Percentiles rank a stretch among this genome's conserved stretches.
phyloP scores from a whole-genome alignment of 176 grass and related monocot species.

The Eremochloa ophiuroides region DNA sequence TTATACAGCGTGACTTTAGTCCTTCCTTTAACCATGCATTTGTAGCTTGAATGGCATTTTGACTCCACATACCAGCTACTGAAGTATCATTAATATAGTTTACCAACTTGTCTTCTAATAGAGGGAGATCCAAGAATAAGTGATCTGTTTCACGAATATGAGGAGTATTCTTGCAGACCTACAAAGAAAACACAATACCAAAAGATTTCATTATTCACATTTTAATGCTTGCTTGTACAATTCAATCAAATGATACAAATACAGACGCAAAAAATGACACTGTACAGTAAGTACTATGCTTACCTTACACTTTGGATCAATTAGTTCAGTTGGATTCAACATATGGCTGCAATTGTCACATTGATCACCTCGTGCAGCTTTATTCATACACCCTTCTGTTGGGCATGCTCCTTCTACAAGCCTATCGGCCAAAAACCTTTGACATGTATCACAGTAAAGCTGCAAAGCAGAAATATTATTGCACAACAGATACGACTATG shows the following conservation, averaged over 20 bases:
- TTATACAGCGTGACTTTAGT: conserved; percentile 85
- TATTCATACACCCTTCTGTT: conserved; percentile 56
- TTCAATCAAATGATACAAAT: neutral
- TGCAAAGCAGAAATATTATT: conserved; percentile 30
- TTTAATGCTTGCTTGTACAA: neutral
- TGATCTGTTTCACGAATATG: conserved; percentile 85
- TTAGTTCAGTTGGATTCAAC: conserved; percentile 88
- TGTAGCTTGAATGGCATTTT: conserved; percentile 97
- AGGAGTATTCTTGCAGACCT: conserved; percentile 79
- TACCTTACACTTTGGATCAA: conserved; percentile 98
- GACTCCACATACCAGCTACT: conserved; percentile 87
- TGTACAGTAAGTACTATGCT: conserved; percentile 2
- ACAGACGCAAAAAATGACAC: neutral
- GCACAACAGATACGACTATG: neutral
- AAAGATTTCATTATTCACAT: neutral
- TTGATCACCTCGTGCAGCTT: conserved; percentile 78
- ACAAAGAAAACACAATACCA: conserved; percentile 10
- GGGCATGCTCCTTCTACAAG: conserved; percentile 89
- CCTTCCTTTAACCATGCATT: conserved; percentile 98
- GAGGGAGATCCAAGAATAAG: conserved; percentile 90
- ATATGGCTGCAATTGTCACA: conserved; percentile 94
- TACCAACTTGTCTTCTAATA: conserved; percentile 70
- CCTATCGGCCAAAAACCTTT: conserved; percentile 86
- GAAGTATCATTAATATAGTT: conserved; percentile 82
- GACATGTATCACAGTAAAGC: conserved; percentile 85